These are phyloP conservation scores for Thozetella sp. DNA, from an alignment of 495 filamentous ascomycete genomes.

Conservation along the genomic window DNA sequence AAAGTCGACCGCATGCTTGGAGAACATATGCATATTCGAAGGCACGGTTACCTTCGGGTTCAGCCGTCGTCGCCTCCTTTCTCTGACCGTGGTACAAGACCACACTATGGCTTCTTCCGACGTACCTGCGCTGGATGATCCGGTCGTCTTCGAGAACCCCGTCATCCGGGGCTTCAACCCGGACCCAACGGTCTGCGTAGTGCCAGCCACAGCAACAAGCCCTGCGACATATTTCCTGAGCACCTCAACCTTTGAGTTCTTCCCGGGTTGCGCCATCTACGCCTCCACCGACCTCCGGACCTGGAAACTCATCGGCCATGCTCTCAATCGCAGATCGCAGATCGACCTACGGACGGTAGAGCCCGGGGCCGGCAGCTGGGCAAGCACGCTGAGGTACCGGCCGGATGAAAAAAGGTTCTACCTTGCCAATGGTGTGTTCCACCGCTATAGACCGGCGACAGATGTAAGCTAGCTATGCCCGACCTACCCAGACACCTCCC, in stretches of 20 bases:
- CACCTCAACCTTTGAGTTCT: constrained; percentile 50
- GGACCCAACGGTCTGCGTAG: constrained; percentile 41
- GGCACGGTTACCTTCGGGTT: too few relatives aligned
- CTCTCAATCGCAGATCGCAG: constrained; percentile 43
- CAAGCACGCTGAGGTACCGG: constrained; percentile 23
- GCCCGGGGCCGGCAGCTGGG: constrained; percentile 49
- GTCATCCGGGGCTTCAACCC: constrained; percentile 45
- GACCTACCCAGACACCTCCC: too few relatives aligned
- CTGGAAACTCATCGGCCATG: constrained; percentile 50
- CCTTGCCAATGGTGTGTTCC: constrained; percentile 34
- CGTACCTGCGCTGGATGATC: neutral
- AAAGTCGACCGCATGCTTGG: too few relatives aligned
- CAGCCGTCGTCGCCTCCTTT: too few relatives aligned
- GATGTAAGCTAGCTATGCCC: too few relatives aligned
- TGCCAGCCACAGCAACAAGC: constrained; percentile 10
- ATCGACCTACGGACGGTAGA: constrained; percentile 50
- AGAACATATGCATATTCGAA: too few relatives aligned
- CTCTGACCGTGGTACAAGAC: too few relatives aligned
- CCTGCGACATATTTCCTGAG: constrained; percentile 39
- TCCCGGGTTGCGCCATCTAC: constrained; percentile 49
- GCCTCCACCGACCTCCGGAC: constrained; percentile 44
- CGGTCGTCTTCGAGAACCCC: constrained; percentile 29
- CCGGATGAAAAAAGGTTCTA: constrained; percentile 24
- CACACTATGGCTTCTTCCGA: neutral
- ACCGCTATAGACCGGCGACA: constrained; percentile 39